Base-by-base conservation (phyloP, 164 flowering plant genomes). In the Magnolia kwangsiensis region DNA sequence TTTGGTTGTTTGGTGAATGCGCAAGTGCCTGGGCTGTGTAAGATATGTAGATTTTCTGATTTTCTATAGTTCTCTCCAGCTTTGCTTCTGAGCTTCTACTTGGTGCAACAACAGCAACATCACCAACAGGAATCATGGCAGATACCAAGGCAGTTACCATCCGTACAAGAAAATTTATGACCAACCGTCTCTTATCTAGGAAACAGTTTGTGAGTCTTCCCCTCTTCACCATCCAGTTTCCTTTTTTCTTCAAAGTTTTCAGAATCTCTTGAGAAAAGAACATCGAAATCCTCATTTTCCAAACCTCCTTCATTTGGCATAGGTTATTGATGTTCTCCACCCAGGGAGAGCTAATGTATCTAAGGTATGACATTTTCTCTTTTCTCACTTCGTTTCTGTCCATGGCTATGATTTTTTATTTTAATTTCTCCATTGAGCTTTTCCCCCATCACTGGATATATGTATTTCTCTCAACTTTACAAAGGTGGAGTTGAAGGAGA, bases 301-400 rank as follows among this genome's bases (percentile, higher is more conserved):
- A 2, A 49, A 23, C 21, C n/a, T 37, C 31, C 49, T 69, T 69
- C 37, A 1, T 23, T 65, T 51, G 3, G 10, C 65, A 71, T 72
- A 90, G 92, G 83, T 90, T 69, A 88, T 90, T 75, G 94, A 90
- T 82, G 94, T 90, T 72, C 86, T 90, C 21, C 94, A 90, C 72
- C 94, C 94, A 0, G 94, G 94, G 10, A 83, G 92, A 63, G 71
- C 94, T 63, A 90, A 89, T 83, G 93, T 90, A 16, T 86, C 91
- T 2, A 90, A 90, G 91, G 93, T 90, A 79, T 9, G 50, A n/a
- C 8, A 31, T 63, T 61, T 18, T 13, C 50, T 74, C 51, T 14
- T 61, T 4, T 29, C 24, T 50, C 3, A 14, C n/a, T 20, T 24
- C 19, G 7, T 64, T n/a, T 18, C 1, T 3, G 72, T 23, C 20